phyloP scores from a whole-genome alignment of 352 stramenopile species.

The Phytophthora litchii region DNA sequence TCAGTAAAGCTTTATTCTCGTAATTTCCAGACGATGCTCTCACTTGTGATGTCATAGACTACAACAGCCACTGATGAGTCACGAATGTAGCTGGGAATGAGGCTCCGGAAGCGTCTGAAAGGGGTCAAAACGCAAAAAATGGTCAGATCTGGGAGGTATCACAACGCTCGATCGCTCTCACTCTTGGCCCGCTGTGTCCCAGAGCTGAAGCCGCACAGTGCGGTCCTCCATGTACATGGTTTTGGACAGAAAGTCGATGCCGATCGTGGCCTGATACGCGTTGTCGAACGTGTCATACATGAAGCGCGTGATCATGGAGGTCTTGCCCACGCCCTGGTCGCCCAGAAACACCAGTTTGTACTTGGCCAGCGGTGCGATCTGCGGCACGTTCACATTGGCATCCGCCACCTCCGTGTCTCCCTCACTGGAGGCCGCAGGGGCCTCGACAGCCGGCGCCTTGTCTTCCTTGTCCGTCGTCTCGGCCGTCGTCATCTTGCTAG shows the following conservation, averaged over 20 bases:
- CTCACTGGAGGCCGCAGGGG: conserved; percentile 1
- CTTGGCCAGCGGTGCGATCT: conserved; percentile 92
- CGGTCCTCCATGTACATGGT: conserved; percentile 99
- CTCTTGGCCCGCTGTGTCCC: conserved; percentile 99
- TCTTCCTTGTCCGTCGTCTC: conserved; percentile 35
- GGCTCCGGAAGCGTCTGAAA: conserved; percentile 88
- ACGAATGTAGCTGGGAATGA: conserved; percentile 97
- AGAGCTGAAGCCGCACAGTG: conserved; percentile 98
- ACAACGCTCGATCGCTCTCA: conserved; percentile 33
- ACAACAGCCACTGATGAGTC: conserved; percentile 99
- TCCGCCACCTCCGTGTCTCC: conserved; percentile 23
- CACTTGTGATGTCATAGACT: conserved; percentile 99
- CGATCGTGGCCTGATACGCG: conserved; percentile 98
- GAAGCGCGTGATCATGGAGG: conserved; percentile 99
- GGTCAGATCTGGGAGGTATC: conserved; percentile 5
- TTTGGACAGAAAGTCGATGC: conserved; percentile 99
- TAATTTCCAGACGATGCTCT: conserved; percentile 8
- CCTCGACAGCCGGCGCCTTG: conserved; percentile 13
- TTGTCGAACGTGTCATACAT: conserved; percentile 99
- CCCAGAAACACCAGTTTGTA: conserved; percentile 96
- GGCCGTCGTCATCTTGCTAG: conserved; percentile 35
- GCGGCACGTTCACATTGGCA: conserved; percentile 59
- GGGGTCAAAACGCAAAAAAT: conserved; percentile 3
- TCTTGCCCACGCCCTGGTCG: conserved; percentile 99
- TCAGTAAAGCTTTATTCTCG: not conserved